Evolutionary conservation across 2,329 filamentous ascomycete genomes (phyloP), one percentile per base, ranked within the genome.

Genomic region (Aspergillus glaucus): DNA sequence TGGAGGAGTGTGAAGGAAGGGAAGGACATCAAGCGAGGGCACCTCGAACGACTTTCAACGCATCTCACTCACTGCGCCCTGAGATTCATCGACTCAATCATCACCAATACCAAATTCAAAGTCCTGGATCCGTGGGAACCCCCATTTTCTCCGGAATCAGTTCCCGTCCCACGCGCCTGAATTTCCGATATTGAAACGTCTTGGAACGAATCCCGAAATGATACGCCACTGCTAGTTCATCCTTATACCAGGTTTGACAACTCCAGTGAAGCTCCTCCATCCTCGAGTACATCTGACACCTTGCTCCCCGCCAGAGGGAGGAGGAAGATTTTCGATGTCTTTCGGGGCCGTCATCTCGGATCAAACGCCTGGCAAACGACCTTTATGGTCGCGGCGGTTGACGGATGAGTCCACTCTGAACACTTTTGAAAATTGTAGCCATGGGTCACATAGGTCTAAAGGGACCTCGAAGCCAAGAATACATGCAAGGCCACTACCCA

Each of bases 401-500:
- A 44, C 56, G 43, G 41, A 44, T n/a, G 17, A 39, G 7, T 46
- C 47, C 3, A 45, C 46, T 22, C 41, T 46, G 15, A 56, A 53
- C 40, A 48, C 45, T 28, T 52, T 50, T 4, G 55, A 61, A 3
- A 36, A 46, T 10, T 48, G 55, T 24, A 50, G 54, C 34, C 48
- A 53, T 46, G 54, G 56, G 42, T 50, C 56, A n/a, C 50, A 55
- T 28, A 60, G 53, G 49, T 48, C 47, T 45, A 56, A 58, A 17
- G 40, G 37, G 37, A 48, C 52, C 8, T 42, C 54, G 1, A 66
- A 62, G 44, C 50, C 61, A 21, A 67, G 67, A 44, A 57, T 60
- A 3, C 78, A 77, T 61, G 74, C 79, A 62, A 81, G 80, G 61
- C 78, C 79, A 2, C 75, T 80, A 50, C 65, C 79, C 46, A 74